Evolutionary conservation across 2,329 filamentous ascomycete genomes (phyloP).

Genomic region (Fusarium robinianum): DNA sequence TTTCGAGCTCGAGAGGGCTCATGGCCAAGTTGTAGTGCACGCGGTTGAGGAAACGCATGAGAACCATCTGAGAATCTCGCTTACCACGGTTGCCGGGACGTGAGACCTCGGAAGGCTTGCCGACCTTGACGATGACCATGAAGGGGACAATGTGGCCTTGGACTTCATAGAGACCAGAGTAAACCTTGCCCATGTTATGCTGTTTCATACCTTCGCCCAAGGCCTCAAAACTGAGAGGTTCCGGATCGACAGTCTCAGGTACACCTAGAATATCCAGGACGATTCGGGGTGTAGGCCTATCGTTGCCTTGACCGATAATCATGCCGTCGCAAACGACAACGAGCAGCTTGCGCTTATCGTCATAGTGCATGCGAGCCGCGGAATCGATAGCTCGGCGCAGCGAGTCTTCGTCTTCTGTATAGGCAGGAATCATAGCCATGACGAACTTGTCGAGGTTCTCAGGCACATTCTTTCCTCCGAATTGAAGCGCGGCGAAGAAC

Average conservation of each 20-base stretch:
- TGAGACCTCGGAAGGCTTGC: constrained; percentile 94
- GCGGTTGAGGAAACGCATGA: constrained; percentile 99
- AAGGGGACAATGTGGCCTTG: constrained; percentile 98
- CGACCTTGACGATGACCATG: constrained; percentile 94
- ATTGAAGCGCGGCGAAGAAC: constrained; percentile 94
- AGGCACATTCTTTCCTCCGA: constrained; percentile 85
- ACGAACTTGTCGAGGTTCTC: constrained; percentile 98
- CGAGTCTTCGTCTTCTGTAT: constrained; percentile 98
- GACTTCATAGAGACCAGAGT: constrained; percentile 96
- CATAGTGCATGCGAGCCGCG: constrained; percentile 91
- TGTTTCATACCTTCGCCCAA: constrained; percentile 95
- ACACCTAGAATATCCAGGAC: constrained; percentile 97
- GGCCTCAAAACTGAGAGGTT: constrained; percentile 94
- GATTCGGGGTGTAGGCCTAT: constrained; percentile 91
- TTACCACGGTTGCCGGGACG: constrained; percentile 98
- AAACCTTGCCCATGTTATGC: constrained; percentile 99
- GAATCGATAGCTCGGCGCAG: constrained; percentile 97
- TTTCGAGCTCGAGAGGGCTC: constrained; percentile 95
- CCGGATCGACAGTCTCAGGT: constrained; percentile 89
- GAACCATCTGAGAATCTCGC: constrained; percentile 97
- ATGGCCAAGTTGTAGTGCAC: constrained; percentile 97
- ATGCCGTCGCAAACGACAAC: constrained; percentile 96
- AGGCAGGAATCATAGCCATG: constrained; percentile 96
- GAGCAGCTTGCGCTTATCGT: constrained; percentile 96
- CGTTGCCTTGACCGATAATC: constrained; percentile 99